Evolutionary conservation across 495 filamentous ascomycete genomes (phyloP), one percentile per base, ranked within the genome.

Genomic region (Viridothelium virens): DNA sequence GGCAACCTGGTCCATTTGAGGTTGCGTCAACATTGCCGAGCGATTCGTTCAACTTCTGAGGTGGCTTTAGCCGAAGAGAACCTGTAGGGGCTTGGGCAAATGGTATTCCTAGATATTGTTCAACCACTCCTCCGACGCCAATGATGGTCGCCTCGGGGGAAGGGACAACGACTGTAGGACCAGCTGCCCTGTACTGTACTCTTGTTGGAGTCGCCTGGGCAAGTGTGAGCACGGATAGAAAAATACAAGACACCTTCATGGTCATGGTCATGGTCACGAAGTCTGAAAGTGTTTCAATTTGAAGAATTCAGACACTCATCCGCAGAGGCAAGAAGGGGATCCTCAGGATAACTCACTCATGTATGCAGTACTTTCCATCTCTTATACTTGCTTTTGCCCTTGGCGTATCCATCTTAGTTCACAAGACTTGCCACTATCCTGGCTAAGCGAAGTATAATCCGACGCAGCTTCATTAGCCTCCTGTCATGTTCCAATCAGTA

Each of bases 71-170:
- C 2, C 87, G 82, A 41, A 86, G 78, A 0, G 75, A 67, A 0
- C 83, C 85, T 2, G 77, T 79, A 2, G 87, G 86, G 6, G 82
- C 78, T 64, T 86, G 76, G 12, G 86, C 86, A 70, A 85, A 89
- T 1, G 87, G 87, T 16, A 90, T 85, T 4, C 83, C 85, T 65
- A 83, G 82, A 71, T 87, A 89, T 31, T 64, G 67, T 9, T 76
- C 75, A 33, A 77, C 67, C 6, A 12, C 73, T 44, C 41, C 41
- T 14, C 7, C 41, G 14, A 44, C 41, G 41, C 41, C 72, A 50
- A 70, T 46, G 18, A 72, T 56, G 10, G 72, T 74, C 18, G 72
- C 72, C 25, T 25, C 62, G 1, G 72, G 72, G 16, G 68, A 67
- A 31, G 72, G 63, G 5, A 65, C 64, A 31, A 62, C 63, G 37